These are phyloP conservation scores for Drechslerella coelobrocha DNA, from an alignment of 2,329 filamentous ascomycete genomes.

Conservation along the genomic window DNA sequence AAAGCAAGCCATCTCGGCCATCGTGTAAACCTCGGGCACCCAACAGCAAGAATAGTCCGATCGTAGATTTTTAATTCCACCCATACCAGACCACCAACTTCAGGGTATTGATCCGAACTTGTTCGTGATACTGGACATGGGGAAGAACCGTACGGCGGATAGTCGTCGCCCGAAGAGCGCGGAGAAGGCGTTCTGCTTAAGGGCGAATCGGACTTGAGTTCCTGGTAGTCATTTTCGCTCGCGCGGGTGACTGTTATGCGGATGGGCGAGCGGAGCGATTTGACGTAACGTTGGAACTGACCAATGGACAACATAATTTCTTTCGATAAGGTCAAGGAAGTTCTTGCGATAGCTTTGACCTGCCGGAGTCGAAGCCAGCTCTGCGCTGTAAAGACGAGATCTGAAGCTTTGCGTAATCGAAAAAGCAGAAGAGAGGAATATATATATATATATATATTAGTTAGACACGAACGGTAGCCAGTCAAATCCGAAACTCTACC, in stretches of 20 bases:
- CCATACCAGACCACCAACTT: constrained; percentile 36
- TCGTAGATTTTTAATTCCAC: constrained; percentile 37
- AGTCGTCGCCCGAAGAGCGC: constrained; percentile 39
- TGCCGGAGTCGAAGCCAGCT: neutral
- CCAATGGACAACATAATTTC: constrained; percentile 44
- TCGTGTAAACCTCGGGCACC: constrained; percentile 28
- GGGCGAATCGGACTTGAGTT: constrained; percentile 36
- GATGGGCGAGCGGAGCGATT: constrained; percentile 34
- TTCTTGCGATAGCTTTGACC: neutral
- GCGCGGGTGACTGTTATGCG: constrained; percentile 36
- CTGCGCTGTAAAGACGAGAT: too few species aligned
- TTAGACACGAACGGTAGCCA: too few species aligned
- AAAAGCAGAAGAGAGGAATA: too few species aligned
- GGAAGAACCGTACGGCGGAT: constrained; percentile 17
- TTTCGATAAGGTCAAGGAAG: constrained; percentile 3
- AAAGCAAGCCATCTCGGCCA: constrained; percentile 17
- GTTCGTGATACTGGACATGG: constrained; percentile 33
- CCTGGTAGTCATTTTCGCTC: constrained; percentile 45
- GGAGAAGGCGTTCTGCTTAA: constrained; percentile 31
- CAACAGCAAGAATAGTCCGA: constrained; percentile 33
- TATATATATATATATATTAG: too few species aligned
- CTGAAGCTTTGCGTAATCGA: too few species aligned
- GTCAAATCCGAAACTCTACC: too few species aligned
- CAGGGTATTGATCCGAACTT: constrained; percentile 33
- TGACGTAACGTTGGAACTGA: constrained; percentile 40